A percentile compares a stretch with the other conserved stretches of the same genome.
These are phyloP conservation scores for Populus alba DNA, from an alignment of 345 rosid species.

Conservation along the genomic window DNA sequence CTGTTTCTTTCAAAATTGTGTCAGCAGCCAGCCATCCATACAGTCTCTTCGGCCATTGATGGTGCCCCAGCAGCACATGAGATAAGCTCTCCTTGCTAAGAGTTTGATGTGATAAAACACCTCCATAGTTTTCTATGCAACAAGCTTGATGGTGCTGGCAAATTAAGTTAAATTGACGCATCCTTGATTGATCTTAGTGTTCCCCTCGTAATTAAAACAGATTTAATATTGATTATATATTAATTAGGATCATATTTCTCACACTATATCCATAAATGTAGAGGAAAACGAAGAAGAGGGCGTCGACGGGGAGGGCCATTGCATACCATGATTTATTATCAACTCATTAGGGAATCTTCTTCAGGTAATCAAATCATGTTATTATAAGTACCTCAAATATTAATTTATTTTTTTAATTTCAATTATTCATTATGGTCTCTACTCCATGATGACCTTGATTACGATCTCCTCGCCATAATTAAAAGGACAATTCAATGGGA, in stretches of 20 bases:
- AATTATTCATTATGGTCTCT: constrained; percentile 8
- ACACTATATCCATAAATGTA: no score
- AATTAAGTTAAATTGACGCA: neutral
- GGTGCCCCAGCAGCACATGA: constrained; percentile 7
- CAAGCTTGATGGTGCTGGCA: neutral
- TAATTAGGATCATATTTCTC: no score
- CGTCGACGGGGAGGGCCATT: neutral
- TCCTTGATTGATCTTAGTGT: neutral
- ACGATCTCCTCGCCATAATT: neutral
- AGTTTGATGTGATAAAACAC: neutral
- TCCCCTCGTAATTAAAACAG: neutral
- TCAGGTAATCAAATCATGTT: neutral
- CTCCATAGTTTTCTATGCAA: neutral
- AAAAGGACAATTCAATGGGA: constrained; percentile 9
- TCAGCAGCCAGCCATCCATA: constrained; percentile 7
- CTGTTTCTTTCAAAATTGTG: constrained; percentile 16
- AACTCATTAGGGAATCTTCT: neutral
- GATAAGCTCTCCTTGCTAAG: neutral
- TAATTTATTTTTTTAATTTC: neutral
- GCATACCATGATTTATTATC: neutral
- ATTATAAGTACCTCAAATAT: neutral
- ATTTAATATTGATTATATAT: no score
- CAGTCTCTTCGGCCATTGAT: constrained; percentile 4
- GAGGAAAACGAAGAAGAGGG: no score
- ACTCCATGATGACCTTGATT: neutral